These are phyloP conservation scores for Henningerozyma blattae DNA, from an alignment of 805 yeast species.

Conservation along the genomic window DNA sequence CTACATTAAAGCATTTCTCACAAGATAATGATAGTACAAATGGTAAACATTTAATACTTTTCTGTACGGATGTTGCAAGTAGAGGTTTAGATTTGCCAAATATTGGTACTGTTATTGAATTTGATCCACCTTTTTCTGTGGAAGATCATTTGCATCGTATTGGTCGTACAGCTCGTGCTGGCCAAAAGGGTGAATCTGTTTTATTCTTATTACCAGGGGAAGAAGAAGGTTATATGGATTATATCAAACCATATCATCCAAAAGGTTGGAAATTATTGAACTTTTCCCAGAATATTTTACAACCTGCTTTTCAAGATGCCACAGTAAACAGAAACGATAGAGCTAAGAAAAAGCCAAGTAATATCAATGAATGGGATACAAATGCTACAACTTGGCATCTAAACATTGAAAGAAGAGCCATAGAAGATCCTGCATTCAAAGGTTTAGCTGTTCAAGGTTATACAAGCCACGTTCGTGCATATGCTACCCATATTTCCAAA, in stretches of 20 bases:
- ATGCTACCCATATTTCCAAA: conserved; percentile 79
- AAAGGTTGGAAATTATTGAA: conserved; percentile 37
- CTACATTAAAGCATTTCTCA: conserved; percentile 56
- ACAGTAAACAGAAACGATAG: conserved; percentile 25
- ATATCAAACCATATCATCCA: conserved; percentile 45
- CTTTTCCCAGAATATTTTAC: conserved; percentile 34
- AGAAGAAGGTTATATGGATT: conserved; percentile 74
- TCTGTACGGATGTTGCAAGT: conserved; percentile 97
- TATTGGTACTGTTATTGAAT: conserved; percentile 77
- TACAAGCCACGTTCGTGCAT: conserved; percentile 84
- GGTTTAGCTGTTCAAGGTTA: conserved; percentile 70
- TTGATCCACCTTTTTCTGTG: conserved; percentile 87
- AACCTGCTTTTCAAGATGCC: conserved; percentile 23
- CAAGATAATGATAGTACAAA: conserved; percentile 29
- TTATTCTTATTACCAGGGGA: conserved; percentile 78
- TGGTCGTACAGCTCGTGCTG: conserved; percentile 98
- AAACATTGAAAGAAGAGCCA: conserved; percentile 75
- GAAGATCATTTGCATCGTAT: conserved; percentile 95
- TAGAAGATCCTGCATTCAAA: conserved; percentile 51
- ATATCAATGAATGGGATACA: conserved; percentile 59
- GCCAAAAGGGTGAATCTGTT: conserved; percentile 65
- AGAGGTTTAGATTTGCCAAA: conserved; percentile 90
- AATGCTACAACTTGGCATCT: conserved; percentile 96
- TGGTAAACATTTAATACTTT: conserved; percentile 50
- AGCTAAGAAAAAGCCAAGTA: conserved; percentile 19